Conservation (phyloP, 83 land plant species). For the Larix sibirica region DNA sequence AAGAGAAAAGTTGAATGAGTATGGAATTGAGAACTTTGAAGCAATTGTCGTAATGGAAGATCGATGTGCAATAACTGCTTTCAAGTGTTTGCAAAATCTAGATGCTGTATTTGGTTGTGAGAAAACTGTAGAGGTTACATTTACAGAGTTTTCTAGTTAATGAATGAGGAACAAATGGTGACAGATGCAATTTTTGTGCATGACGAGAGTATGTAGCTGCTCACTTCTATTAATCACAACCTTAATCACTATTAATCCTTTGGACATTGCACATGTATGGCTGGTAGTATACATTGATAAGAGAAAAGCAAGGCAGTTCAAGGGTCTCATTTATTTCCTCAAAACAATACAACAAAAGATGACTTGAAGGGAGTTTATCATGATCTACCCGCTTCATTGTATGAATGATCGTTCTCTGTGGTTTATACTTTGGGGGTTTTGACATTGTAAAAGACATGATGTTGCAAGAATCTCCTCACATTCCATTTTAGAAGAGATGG, state of each 20-base stretch:
- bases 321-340: constrained; percentile 78
- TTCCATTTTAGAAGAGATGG: constrained; percentile 95
- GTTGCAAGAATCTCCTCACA: constrained; percentile 39
- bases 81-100: too few relatives aligned
- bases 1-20: too few relatives aligned
- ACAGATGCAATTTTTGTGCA: too few relatives aligned
- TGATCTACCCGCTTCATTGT: constrained; percentile 92
- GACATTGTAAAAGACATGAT: constrained; percentile 88
- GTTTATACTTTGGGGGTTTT: constrained; percentile 96
- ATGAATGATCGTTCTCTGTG: constrained; percentile 91
- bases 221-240: constrained; percentile 33
- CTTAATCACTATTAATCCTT: constrained; percentile 87
- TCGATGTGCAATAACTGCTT: too few relatives aligned
- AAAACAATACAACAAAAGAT: constrained; percentile 79
- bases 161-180: too few relatives aligned
- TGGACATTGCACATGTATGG: constrained; percentile 95
- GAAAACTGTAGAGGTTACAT: too few relatives aligned
- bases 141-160: too few relatives aligned
- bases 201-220: too few relatives aligned
- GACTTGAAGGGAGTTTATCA: constrained; percentile 82
- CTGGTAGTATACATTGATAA: constrained; percentile 92
- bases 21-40: too few relatives aligned
- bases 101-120: too few relatives aligned
- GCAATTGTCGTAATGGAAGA: too few relatives aligned
- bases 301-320: constrained; percentile 74